Conservation (phyloP, 2,329 filamentous ascomycete genomes). For the Mariannaea sp. region DNA sequence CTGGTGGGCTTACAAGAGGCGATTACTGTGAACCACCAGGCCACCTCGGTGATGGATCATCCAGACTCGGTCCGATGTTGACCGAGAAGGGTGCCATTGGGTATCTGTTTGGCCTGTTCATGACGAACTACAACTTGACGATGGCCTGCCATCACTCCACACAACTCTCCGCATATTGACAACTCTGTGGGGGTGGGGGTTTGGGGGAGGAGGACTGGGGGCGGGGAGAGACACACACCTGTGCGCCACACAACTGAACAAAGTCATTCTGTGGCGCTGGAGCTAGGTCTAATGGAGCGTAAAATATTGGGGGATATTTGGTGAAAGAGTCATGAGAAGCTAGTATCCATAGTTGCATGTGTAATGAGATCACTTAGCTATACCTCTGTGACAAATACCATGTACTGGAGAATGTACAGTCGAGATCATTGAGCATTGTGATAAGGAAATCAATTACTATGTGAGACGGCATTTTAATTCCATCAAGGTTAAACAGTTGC, state of each 20-base stretch:
- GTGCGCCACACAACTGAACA: too few species aligned
- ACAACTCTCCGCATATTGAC: neutral
- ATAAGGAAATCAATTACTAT: neutral
- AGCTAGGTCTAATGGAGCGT: neutral
- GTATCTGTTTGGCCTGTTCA: neutral
- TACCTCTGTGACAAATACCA: too few species aligned
- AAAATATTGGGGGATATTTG: neutral
- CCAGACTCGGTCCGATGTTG: constrained; percentile 13
- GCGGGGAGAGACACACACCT: neutral
- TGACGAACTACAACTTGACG: neutral
- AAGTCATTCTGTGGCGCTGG: neutral
- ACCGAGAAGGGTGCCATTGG: constrained; percentile 3
- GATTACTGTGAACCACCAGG: neutral
- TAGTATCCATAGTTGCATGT: neutral
- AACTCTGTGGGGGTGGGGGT: neutral
- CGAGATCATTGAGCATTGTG: too few species aligned
- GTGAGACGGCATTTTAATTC: too few species aligned
- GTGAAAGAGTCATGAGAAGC: neutral
- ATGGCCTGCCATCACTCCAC: neutral
- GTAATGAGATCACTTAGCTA: neutral
- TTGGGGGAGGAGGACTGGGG: neutral
- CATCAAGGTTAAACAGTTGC: too few species aligned
- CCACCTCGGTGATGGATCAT: constrained; percentile 10
- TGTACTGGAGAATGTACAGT: too few species aligned
- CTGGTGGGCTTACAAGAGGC: constrained; percentile 15